Base-by-base conservation (phyloP, 352 stramenopile genomes). In the Phytophthora tentaculata region DNA sequence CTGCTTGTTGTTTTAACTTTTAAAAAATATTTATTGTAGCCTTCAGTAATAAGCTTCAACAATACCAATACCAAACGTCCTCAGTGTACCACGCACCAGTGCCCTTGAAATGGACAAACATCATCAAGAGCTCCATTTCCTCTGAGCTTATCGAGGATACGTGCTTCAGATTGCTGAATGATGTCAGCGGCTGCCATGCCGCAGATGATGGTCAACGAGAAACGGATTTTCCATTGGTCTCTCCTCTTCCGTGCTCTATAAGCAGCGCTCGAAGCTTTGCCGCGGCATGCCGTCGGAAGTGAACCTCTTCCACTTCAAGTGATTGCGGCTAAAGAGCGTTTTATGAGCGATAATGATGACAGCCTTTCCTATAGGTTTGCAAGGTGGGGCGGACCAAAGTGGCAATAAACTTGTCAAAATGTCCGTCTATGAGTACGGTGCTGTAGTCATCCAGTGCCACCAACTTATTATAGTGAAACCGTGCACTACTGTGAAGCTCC, bases 321-420 rank as follows among this genome's bases (percentile, higher is more conserved):
- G 64, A 71, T 71, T 71, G 64, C 41, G 64, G 41, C 64, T 66
- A 32, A 45, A 35, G 50, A 67, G 44, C 49, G 49, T 67, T 73
- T 65, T 65, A 69, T 69, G 60, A 60, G 35, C 45, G 10, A 43
- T 61, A 19, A 19, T 13, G 6, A 20, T n/a, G 49, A 45, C 28
- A 61, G 66, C 35, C 67, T 74, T 70, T 62, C 67, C 67, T 71
- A 62, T 23, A 67, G 56, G 45, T 61, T 67, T 75, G 53, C 56
- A 71, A 58, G 5, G 56, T 50, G 28, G 66, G 67, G 62, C 56
- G 64, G 69, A 73, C 45, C 69, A 64, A 71, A 19, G 19, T 32
- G 23, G 13, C 28, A 8, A 32, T 32, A 32, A 8, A 32, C 28
- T 32, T 32, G 28, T 32, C 28, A 32, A 32, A 8, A 5, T 32